These are phyloP conservation scores for Yamadazyma friedrichii DNA, from an alignment of 1,139 yeast genomes.

Conservation along the genomic window DNA sequence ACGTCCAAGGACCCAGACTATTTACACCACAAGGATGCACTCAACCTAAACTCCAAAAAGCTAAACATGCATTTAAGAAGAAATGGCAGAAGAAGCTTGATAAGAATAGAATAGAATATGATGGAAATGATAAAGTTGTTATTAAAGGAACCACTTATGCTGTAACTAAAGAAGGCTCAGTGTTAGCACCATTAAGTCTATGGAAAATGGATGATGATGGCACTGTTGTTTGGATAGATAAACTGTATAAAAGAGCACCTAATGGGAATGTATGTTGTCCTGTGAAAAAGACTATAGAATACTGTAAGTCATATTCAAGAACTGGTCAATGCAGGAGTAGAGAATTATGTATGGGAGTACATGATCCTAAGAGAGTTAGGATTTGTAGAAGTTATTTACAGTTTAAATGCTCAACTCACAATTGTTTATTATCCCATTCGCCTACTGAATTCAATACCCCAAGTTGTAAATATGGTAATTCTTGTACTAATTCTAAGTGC, in stretches of 20 bases:
- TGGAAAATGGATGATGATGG: slow-evolving; percentile 15
- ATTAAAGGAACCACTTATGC: slow-evolving; percentile 36
- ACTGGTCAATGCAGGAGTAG: slow-evolving; percentile 54
- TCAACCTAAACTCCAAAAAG: not conserved
- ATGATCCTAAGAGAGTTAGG: slow-evolving; percentile 49
- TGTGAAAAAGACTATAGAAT: slow-evolving; percentile 11
- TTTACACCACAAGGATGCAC: too few species aligned
- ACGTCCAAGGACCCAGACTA: too few species aligned
- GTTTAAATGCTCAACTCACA: slow-evolving; percentile 46
- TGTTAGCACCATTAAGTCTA: slow-evolving; percentile 29
- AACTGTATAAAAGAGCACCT: slow-evolving; percentile 22
- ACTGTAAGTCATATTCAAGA: slow-evolving; percentile 41
- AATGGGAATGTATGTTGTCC: slow-evolving; percentile 27
- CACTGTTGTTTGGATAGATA: slow-evolving; percentile 29
- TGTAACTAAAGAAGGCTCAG: slow-evolving; percentile 31
- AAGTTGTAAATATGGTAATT: slow-evolving; percentile 52
- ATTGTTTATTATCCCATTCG: slow-evolving; percentile 58
- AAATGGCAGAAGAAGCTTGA: slow-evolving; percentile 10
- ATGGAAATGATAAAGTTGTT: slow-evolving; percentile 36
- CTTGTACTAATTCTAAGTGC: slow-evolving; percentile 58
- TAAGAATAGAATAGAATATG: slow-evolving; percentile 26
- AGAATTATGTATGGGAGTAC: slow-evolving; percentile 53
- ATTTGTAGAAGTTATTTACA: slow-evolving; percentile 53
- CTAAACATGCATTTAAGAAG: not conserved
- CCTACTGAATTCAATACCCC: slow-evolving; percentile 67